These are phyloP conservation scores for Coemansia umbellata DNA, from an alignment of 192 early-diverging fungal genomes.

Conservation along the genomic window DNA sequence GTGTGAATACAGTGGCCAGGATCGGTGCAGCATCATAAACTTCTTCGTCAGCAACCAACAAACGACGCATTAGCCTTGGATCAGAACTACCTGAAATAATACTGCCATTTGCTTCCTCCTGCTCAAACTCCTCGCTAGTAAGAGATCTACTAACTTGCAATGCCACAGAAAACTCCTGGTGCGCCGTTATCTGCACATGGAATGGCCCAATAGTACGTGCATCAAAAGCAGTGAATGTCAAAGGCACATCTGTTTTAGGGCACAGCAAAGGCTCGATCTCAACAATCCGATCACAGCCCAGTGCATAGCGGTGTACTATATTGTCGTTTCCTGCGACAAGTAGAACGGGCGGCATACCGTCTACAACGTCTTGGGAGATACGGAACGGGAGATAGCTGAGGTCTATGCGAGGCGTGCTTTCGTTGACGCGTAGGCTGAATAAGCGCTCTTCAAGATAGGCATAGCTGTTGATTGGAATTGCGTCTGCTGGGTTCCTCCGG, in stretches of 20 bases:
- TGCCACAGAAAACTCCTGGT: constrained; percentile 48
- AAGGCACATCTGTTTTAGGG: constrained; percentile 23
- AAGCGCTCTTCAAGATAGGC: constrained; percentile 48
- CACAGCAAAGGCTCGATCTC: constrained; percentile 42
- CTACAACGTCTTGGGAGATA: constrained; percentile 44
- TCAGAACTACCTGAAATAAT: neutral
- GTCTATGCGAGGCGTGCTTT: constrained; percentile 13
- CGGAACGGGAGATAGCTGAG: constrained; percentile 47
- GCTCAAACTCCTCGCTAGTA: neutral
- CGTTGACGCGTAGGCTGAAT: constrained; percentile 20
- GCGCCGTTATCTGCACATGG: constrained; percentile 45
- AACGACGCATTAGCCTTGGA: neutral
- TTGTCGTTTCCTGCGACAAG: constrained; percentile 48
- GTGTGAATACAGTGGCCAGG: constrained; percentile 38
- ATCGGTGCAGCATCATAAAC: constrained; percentile 46
- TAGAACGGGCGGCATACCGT: constrained; percentile 37
- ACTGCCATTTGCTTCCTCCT: neutral
- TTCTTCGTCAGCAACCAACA: constrained; percentile 48
- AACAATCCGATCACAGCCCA: constrained; percentile 35
- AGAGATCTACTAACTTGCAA: constrained; percentile 35
- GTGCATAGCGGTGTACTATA: constrained; percentile 41
- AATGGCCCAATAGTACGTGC: constrained; percentile 38
- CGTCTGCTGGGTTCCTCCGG: neutral
- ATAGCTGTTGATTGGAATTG: constrained; percentile 31
- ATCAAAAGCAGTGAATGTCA: constrained; percentile 44